phyloP scores from a whole-genome alignment of 768 basidiomycete genomes.

The Lactarius vividus region DNA sequence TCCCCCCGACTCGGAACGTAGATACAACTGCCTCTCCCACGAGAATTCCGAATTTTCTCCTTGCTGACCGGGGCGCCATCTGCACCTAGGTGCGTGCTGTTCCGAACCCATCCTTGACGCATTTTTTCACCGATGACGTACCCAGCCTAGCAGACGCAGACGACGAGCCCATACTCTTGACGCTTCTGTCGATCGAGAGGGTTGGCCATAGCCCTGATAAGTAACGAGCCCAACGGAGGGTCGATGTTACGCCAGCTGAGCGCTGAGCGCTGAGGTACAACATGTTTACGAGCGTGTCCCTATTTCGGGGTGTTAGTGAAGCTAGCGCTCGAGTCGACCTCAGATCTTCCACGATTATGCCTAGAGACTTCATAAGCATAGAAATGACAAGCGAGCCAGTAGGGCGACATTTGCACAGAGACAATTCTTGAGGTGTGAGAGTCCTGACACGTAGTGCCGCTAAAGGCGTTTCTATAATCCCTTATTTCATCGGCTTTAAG shows the following conservation, averaged over 20 bases:
- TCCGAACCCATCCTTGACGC: neutral
- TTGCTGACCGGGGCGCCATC: neutral
- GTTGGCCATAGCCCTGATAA: too few relatives aligned
- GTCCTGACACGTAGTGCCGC: too few relatives aligned
- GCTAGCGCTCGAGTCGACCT: neutral
- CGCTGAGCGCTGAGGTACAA: too few relatives aligned
- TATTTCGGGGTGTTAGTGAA: neutral
- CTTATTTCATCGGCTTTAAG: neutral
- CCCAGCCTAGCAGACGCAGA: neutral
- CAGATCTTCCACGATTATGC: neutral
- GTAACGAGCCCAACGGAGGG: too few relatives aligned
- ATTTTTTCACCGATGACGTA: rapidly evolving
- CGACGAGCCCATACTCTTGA: neutral
- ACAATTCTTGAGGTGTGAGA: too few relatives aligned
- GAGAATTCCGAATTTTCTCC: neutral
- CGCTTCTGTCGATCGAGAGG: neutral
- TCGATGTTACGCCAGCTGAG: neutral
- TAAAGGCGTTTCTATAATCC: too few relatives aligned
- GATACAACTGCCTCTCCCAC: too few relatives aligned
- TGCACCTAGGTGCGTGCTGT: neutral
- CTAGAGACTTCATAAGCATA: neutral
- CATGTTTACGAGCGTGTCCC: neutral
- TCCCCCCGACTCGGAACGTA: too few relatives aligned
- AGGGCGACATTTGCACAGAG: too few relatives aligned
- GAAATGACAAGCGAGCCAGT: neutral